Evolutionary conservation across 2,329 filamentous ascomycete species (phyloP).

Genomic region (Talaromyces piceae): DNA sequence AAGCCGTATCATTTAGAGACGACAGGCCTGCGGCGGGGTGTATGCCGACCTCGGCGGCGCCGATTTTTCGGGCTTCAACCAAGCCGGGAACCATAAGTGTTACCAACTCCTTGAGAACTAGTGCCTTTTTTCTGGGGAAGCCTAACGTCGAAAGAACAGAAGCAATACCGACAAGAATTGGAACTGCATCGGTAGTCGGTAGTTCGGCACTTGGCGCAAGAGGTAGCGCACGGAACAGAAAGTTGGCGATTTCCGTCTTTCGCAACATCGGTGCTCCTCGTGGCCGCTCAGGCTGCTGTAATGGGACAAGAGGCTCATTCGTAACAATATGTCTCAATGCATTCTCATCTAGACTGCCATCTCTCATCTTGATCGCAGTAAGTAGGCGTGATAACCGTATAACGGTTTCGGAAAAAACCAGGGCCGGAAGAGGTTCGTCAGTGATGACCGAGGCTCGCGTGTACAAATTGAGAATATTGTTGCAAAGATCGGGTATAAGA

Average conservation of each 20-base stretch:
- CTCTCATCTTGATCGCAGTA: conserved; percentile 43
- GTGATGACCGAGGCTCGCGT: conserved; percentile 45
- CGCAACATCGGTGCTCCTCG: conserved; percentile 39
- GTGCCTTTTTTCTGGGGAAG: conserved; percentile 80
- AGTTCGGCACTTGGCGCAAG: conserved; percentile 53
- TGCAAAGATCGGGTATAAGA: conserved; percentile 49
- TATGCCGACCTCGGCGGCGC: conserved; percentile 91
- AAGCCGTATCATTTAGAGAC: conserved; percentile 52
- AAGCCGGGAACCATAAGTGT: conserved; percentile 75
- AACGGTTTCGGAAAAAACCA: conserved; percentile 50
- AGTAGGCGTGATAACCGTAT: conserved; percentile 49
- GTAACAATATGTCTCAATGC: conserved; percentile 55
- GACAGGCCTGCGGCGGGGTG: conserved; percentile 86
- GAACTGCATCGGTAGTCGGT: conserved; percentile 66
- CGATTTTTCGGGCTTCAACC: conserved; percentile 82
- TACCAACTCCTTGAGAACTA: conserved; percentile 80
- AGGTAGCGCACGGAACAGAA: conserved; percentile 64
- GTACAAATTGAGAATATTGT: conserved; percentile 51
- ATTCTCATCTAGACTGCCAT: conserved; percentile 44
- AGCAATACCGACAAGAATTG: conserved; percentile 77
- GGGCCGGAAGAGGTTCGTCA: conserved; percentile 45
- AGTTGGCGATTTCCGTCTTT: conserved; percentile 57
- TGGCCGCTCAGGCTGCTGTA: conserved; percentile 27
- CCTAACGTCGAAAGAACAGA: conserved; percentile 75
- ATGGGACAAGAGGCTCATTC: conserved; percentile 34